Percentiles rank a stretch among this genome's conserved stretches.
These are phyloP conservation scores for Microcyclosporella mali DNA, from an alignment of 2,329 filamentous ascomycete genomes.

Conservation along the genomic window DNA sequence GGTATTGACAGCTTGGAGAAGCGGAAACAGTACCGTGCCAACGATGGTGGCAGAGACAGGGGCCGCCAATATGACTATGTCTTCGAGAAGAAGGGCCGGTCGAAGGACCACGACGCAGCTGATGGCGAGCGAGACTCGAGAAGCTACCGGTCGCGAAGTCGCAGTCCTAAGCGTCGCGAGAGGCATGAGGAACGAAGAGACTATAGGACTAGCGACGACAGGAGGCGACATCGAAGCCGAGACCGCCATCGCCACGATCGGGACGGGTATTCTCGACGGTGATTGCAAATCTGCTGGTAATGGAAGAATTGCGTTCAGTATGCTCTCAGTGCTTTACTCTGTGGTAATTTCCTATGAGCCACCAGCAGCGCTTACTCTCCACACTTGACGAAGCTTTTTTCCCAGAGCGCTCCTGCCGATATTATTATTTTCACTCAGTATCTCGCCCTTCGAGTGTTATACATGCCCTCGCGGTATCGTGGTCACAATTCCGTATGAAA, in stretches of 20 bases:
- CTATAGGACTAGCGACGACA: conserved; percentile 15
- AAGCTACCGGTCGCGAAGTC: conserved; percentile 22
- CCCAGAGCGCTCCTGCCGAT: too few species aligned
- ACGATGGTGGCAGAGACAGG: conserved; percentile 36
- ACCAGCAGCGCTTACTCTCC: too few species aligned
- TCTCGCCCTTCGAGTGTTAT: too few species aligned
- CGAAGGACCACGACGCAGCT: conserved; percentile 11
- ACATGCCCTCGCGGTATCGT: too few species aligned
- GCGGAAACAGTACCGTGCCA: conserved; percentile 79
- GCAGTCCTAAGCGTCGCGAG: conserved; percentile 26
- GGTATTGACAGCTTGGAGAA: conserved; percentile 84
- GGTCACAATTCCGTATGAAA: too few species aligned
- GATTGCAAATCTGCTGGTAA: neutral
- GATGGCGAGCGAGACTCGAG: conserved; percentile 8
- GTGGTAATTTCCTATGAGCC: too few species aligned
- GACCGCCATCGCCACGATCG: conserved; percentile 11
- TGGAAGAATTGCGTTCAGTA: too few species aligned
- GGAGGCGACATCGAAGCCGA: conserved; percentile 12
- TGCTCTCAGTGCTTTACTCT: too few species aligned
- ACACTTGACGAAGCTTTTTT: too few species aligned
- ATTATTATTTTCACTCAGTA: too few species aligned
- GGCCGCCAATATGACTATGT: conserved; percentile 68
- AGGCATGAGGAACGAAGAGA: conserved; percentile 15
- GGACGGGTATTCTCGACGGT: neutral
- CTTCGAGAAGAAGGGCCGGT: conserved; percentile 58